A percentile compares a stretch with the other conserved stretches of the same genome.
phyloP scores from a whole-genome alignment of 805 yeast species.

The Candida chauliodis region DNA sequence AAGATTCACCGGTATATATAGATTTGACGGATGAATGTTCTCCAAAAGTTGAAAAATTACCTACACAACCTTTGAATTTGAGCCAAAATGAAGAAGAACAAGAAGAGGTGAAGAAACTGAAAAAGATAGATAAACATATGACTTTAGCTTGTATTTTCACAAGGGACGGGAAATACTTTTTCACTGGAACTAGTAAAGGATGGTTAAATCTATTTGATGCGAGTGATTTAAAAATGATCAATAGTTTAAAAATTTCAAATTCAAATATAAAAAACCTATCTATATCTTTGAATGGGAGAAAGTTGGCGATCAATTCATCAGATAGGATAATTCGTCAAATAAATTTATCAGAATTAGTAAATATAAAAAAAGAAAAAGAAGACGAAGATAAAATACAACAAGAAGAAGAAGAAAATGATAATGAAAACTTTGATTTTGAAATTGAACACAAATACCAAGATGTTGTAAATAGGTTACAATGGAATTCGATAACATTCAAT shows the following conservation, averaged over 20 bases:
- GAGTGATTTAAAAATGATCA: constrained; percentile 29
- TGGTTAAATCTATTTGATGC: constrained; percentile 52
- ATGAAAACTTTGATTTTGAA: constrained; percentile 50
- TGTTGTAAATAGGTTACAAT: constrained; percentile 80
- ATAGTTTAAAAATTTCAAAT: constrained; percentile 55
- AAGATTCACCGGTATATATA: constrained; percentile 55
- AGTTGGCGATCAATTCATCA: constrained; percentile 70
- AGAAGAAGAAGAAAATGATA: constrained; percentile 11
- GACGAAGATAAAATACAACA: too few species aligned
- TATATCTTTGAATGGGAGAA: constrained; percentile 55
- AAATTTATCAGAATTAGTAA: constrained; percentile 42
- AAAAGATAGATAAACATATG: constrained; percentile 30
- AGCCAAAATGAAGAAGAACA: constrained; percentile 12
- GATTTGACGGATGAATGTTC: constrained; percentile 26
- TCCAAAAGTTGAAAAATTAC: constrained; percentile 16
- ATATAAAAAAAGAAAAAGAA: constrained; percentile 8
- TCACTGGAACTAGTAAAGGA: constrained; percentile 82
- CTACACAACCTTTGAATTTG: constrained; percentile 15
- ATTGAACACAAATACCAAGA: constrained; percentile 84
- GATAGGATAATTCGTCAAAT: constrained; percentile 72
- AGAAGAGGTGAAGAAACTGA: constrained; percentile 11
- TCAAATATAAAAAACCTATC: constrained; percentile 69
- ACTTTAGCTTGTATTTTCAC: constrained; percentile 52
- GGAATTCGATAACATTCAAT: constrained; percentile 79
- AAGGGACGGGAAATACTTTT: constrained; percentile 51